Evolutionary conservation across 768 basidiomycete genomes (phyloP).

Genomic region (Lentinula guzmanii): DNA sequence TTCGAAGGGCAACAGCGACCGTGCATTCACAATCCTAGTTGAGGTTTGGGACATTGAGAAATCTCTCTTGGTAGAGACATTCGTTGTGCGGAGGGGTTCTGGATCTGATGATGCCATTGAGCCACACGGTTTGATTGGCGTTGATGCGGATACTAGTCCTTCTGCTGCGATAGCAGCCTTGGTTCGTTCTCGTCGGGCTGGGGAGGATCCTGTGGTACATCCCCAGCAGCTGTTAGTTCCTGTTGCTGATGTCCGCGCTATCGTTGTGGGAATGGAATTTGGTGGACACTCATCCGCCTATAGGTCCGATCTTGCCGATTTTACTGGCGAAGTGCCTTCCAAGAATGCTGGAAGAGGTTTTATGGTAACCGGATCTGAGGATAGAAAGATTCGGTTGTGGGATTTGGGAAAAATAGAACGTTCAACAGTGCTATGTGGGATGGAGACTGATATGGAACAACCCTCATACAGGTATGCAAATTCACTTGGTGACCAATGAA

Average conservation of each 20-base stretch:
- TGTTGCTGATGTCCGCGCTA: slow-evolving; percentile 60
- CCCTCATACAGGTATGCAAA: slow-evolving; percentile 66
- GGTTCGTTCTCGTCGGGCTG: slow-evolving; percentile 58
- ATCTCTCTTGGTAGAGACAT: slow-evolving; percentile 73
- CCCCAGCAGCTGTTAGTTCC: slow-evolving; percentile 34
- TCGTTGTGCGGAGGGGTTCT: slow-evolving; percentile 48
- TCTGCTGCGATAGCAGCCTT: slow-evolving; percentile 76
- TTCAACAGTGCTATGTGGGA: slow-evolving; percentile 74
- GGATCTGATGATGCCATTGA: slow-evolving; percentile 45
- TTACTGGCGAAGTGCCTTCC: slow-evolving; percentile 32
- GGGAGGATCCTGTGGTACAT: slow-evolving; percentile 22
- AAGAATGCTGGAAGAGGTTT: slow-evolving; percentile 53
- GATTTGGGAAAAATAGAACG: slow-evolving; percentile 70
- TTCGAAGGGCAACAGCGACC: slow-evolving; percentile 32
- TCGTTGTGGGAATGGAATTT: slow-evolving; percentile 73
- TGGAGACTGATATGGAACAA: slow-evolving; percentile 68
- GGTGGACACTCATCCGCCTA: slow-evolving; percentile 58
- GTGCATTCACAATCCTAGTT: slow-evolving; percentile 46
- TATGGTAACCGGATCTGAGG: slow-evolving; percentile 86
- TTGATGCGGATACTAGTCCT: slow-evolving; percentile 55
- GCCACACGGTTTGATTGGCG: slow-evolving; percentile 43
- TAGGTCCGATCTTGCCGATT: slow-evolving; percentile 43
- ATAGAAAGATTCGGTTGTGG: slow-evolving; percentile 84
- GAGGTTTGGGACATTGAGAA: slow-evolving; percentile 95
- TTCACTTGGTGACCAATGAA: not conserved